phyloP scores from a whole-genome alignment of 116 monocot species.

The Papilionanthe hybrid region DNA sequence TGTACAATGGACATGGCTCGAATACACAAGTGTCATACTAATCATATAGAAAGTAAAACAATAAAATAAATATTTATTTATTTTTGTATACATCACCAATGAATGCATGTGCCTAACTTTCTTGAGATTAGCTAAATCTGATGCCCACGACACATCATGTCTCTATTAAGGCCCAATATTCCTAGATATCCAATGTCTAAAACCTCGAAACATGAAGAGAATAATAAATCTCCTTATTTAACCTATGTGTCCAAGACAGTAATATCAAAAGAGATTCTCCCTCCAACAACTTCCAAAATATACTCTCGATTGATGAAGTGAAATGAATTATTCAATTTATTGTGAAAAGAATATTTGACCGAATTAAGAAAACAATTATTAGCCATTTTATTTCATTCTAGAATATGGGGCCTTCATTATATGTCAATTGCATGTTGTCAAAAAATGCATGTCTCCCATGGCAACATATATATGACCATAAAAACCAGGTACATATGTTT shows the following conservation, averaged over 20 bases:
- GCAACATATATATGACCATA: not conserved
- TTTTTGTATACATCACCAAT: not conserved
- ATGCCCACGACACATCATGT: not conserved
- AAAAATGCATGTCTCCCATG: not conserved
- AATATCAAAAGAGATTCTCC: not conserved
- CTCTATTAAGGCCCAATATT: not conserved
- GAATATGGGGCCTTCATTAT: not conserved
- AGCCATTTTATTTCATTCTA: not conserved
- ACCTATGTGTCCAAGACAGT: not conserved
- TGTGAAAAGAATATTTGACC: not conserved
- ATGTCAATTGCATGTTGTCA: not conserved
- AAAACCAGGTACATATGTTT: not conserved
- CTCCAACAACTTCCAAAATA: not conserved
- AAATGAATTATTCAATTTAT: not conserved
- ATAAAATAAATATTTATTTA: not conserved
- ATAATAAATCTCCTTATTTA: not conserved
- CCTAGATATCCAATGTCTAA: not conserved
- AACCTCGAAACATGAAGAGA: not conserved
- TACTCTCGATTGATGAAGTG: not conserved
- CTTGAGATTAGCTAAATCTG: not conserved
- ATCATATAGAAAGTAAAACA: not conserved
- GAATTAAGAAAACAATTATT: not conserved
- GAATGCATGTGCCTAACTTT: not conserved
- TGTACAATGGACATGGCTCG: not conserved
- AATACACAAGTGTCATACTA: not conserved